Evolutionary conservation across 1,284 basidiomycete genomes (phyloP).

Genomic region (Ceratobasidium sp.): DNA sequence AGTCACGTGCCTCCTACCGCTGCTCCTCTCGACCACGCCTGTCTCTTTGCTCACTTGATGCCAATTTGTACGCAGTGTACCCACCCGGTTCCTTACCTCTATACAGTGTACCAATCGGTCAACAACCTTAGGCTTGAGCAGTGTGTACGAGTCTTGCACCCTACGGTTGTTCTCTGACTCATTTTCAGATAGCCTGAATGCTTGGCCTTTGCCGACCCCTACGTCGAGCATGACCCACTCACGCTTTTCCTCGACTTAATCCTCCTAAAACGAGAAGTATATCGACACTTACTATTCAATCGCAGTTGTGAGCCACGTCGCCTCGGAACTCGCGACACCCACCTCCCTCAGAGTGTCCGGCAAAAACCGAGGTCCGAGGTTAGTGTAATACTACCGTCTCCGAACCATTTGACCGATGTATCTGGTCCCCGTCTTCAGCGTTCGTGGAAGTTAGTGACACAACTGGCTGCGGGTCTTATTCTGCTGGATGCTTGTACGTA

Average conservation of each 20-base stretch:
- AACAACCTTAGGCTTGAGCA: conserved; percentile 84
- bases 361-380: neutral
- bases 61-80: conserved; percentile 87
- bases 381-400: neutral
- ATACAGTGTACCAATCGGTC: conserved; percentile 87
- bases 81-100: conserved; percentile 73
- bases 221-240: conserved; percentile 87
- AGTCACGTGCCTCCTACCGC: too few species aligned
- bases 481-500: conserved; percentile 29
- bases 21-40: neutral
- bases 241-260: conserved; percentile 87
- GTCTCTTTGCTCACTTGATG: conserved; percentile 61
- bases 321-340: neutral
- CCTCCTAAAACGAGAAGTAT: conserved; percentile 87
- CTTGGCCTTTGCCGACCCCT: conserved; percentile 83
- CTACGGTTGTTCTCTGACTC: conserved; percentile 5
- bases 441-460: conserved; percentile 10
- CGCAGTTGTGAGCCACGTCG: conserved; percentile 63
- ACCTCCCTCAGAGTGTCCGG: neutral
- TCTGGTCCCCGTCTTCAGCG: neutral
- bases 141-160: conserved; percentile 66
- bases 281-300: conserved; percentile 91
- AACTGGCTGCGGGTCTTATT: conserved; percentile 14
- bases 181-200: conserved; percentile 68
- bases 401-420: neutral